Base-by-base conservation (phyloP, 2,329 filamentous ascomycete species). In the Calycina marina region DNA sequence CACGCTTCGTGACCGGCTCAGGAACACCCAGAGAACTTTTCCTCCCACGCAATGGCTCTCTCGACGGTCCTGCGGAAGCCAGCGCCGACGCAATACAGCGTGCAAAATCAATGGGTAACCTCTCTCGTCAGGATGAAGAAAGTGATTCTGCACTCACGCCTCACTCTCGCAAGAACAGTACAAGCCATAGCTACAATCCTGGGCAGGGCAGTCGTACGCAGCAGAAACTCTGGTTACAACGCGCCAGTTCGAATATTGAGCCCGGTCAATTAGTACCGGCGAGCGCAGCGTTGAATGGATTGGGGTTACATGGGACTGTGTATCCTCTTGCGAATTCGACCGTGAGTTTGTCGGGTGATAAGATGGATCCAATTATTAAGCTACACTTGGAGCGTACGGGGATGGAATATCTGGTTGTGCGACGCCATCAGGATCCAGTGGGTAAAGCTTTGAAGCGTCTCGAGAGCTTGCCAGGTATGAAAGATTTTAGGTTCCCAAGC, bases 221-320 rank as follows among this genome's bases (percentile, higher is more conserved):
- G 54, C 77, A 83, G 51, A 84, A 84, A 47, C 60, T 84, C 10
- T 77, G 81, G 55, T 63, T 84, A 2, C 77, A 83, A 48, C 68
- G 78, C 22, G 77, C 76, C 17, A 79, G 75, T 48, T 81, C 77
- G 3, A 71, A 69, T 41, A 75, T 83, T 29, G 77, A 83, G 43
- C 72, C 72, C 1, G 58, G 67, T 17, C 68, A 74, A 36, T 50
- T 57, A 42, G 43, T 56, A 39, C 60, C 49, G 31, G 54, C 53
- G 9, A 45, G 53, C 6, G 24, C 35, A 4, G 48, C 46, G 11
- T 16, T 47, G 18, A 40, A 44, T 28, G 39, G 37, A n/a, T 40
- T 41, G n/a, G 34, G 34, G 12, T 20, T 25, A 16, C 20, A 25
- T 38, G 16, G 41, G 35, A 5, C 32, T 25, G 22, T 26, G 14